Conservation (phyloP, 2,329 filamentous ascomycete species). For the Paramyrothecium sp. region DNA sequence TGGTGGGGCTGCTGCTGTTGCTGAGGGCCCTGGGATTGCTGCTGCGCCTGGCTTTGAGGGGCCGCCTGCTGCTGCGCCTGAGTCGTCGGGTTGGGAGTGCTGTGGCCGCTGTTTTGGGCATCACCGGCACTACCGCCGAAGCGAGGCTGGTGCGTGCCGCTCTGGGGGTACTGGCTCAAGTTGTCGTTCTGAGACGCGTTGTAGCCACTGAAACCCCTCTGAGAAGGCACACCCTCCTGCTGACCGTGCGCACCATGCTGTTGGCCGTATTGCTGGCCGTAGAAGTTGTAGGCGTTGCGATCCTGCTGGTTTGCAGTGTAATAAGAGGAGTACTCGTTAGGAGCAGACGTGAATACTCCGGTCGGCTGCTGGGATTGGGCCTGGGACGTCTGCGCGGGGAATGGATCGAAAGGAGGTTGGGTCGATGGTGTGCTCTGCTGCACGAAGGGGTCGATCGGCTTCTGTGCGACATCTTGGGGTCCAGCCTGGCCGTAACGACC, state of each 20-base stretch:
- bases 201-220: constrained; percentile 78
- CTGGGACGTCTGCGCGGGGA: constrained; percentile 58
- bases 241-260: constrained; percentile 61
- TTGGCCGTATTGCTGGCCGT: constrained; percentile 60
- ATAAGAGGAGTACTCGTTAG: constrained; percentile 80
- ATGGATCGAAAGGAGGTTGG: constrained; percentile 60
- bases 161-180: constrained; percentile 71
- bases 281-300: constrained; percentile 79
- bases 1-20: constrained; percentile 43
- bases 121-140: constrained; percentile 61
- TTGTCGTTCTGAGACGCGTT: constrained; percentile 62
- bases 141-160: constrained; percentile 56
- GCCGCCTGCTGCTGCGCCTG: constrained; percentile 49
- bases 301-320: constrained; percentile 74
- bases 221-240: constrained; percentile 68
- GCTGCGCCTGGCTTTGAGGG: constrained; percentile 43
- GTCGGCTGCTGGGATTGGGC: constrained; percentile 57
- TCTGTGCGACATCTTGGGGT: constrained; percentile 66
- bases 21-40: constrained; percentile 39
- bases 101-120: constrained; percentile 82
- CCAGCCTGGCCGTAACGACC: constrained; percentile 66
- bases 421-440: constrained; percentile 61
- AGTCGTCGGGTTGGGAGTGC: constrained; percentile 78
- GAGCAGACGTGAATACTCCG: constrained; percentile 70
- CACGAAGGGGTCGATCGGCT: constrained; percentile 83